Conservation (phyloP, 257 asterid species). For the Catharanthus roseus region DNA sequence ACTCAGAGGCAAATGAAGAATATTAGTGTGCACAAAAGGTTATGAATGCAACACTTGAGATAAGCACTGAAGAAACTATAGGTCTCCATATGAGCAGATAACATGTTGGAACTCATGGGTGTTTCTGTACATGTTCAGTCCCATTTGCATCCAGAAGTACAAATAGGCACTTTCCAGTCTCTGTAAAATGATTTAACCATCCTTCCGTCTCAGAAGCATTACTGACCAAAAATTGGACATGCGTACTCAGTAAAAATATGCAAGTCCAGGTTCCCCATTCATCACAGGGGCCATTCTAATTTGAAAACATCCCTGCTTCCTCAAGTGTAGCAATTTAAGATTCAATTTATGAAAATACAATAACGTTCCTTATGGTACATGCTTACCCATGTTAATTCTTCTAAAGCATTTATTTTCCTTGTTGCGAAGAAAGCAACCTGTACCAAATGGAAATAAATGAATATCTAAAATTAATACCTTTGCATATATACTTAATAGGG, state of each 20-base stretch:
- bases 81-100: background rate
- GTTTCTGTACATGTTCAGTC: background rate
- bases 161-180: background rate
- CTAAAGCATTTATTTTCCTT: conserved; percentile 51
- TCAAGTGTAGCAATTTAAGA: background rate
- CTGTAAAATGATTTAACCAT: background rate
- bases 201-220: background rate
- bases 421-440: conserved; percentile 73
- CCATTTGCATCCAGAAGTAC: background rate
- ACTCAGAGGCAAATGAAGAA: background rate
- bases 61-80: background rate
- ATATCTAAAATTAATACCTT: background rate
- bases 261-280: background rate
- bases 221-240: background rate
- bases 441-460: conserved; percentile 10
- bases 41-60: background rate
- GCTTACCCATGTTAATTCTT: conserved; percentile 73
- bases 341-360: background rate
- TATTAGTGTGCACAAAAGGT: background rate
- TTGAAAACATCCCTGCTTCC: background rate
- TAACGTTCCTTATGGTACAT: background rate
- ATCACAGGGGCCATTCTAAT: background rate
- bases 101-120: background rate
- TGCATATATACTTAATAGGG: background rate
- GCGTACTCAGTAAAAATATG: background rate